Conservation (phyloP, 2,329 filamentous ascomycete species). For the Aspergillus flavus region DNA sequence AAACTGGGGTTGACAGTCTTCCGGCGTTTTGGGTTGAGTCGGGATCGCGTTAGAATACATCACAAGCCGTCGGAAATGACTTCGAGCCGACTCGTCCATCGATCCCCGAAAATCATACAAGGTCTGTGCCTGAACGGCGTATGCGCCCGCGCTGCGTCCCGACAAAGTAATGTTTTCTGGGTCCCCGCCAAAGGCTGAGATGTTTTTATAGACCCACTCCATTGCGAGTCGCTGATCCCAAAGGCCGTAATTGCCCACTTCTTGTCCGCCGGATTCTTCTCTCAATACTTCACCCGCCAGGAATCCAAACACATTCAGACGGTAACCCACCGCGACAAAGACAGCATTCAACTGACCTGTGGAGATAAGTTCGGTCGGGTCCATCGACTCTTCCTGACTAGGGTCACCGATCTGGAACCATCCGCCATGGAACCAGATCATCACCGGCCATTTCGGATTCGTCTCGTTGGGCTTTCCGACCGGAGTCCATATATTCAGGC, state of each 20-base stretch:
- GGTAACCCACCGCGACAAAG: constrained; percentile 52
- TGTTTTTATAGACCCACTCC: constrained; percentile 55
- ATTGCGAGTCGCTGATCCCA: constrained; percentile 55
- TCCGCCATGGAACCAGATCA: constrained; percentile 45
- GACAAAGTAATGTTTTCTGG: constrained; percentile 49
- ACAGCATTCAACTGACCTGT: constrained; percentile 39
- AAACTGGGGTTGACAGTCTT: constrained; percentile 45
- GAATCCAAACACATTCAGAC: constrained; percentile 54
- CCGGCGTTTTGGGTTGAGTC: constrained; percentile 45
- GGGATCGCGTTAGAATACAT: constrained; percentile 53
- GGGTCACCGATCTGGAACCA: constrained; percentile 54
- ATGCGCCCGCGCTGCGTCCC: constrained; percentile 50
- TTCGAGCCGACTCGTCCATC: constrained; percentile 27
- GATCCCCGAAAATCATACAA: constrained; percentile 42
- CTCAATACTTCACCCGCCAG: constrained; percentile 46
- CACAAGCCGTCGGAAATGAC: constrained; percentile 42
- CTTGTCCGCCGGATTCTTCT: constrained; percentile 26
- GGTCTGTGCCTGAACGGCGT: constrained; percentile 37
- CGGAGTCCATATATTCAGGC: constrained; percentile 54
- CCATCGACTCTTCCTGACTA: constrained; percentile 45
- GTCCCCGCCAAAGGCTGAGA: constrained; percentile 51
- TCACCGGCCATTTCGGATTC: constrained; percentile 32
- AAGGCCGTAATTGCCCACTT: constrained; percentile 46
- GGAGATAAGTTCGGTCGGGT: constrained; percentile 46
- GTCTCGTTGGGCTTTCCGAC: constrained; percentile 22